These are phyloP conservation scores for Keqinozyma sinolaborantium DNA, from an alignment of 1,139 yeast species.

Conservation along the genomic window DNA sequence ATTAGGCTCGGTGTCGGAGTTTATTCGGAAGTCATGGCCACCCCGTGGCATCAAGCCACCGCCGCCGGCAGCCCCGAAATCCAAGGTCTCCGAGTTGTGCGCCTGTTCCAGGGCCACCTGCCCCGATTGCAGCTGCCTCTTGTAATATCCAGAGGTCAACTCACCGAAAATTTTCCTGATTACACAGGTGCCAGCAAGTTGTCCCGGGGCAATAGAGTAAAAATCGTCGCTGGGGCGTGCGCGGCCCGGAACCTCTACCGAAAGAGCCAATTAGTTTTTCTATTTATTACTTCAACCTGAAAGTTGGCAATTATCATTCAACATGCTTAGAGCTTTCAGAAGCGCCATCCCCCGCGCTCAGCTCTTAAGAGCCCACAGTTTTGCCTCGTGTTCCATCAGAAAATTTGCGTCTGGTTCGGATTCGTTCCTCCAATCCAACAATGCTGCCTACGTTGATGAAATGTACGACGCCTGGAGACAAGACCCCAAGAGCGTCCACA, in stretches of 20 bases:
- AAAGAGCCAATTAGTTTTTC: background rate
- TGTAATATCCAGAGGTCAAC: too few species aligned
- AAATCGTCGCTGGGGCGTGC: too few species aligned
- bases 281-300: constrained; percentile 1
- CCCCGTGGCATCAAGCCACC: too few species aligned
- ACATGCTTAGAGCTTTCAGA: constrained; percentile 46
- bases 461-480: constrained; percentile 94
- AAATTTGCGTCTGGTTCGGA: constrained; percentile 34
- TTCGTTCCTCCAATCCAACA: constrained; percentile 77
- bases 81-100: too few species aligned
- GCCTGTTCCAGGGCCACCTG: too few species aligned
- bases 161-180: too few species aligned
- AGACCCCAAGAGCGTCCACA: constrained; percentile 89
- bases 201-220: background rate
- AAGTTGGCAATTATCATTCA: constrained; percentile 2
- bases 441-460: constrained; percentile 93
- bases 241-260: too few species aligned
- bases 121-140: too few species aligned
- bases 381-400: constrained; percentile 4
- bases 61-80: too few species aligned
- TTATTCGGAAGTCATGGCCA: too few species aligned
- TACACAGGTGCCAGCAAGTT: background rate
- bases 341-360: constrained; percentile 35
- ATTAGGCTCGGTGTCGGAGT: too few species aligned
- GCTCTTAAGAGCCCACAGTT: constrained; percentile 16